These are phyloP conservation scores for Exutisphaerella laricina DNA, from an alignment of 2,329 filamentous ascomycete genomes.

Conservation along the genomic window DNA sequence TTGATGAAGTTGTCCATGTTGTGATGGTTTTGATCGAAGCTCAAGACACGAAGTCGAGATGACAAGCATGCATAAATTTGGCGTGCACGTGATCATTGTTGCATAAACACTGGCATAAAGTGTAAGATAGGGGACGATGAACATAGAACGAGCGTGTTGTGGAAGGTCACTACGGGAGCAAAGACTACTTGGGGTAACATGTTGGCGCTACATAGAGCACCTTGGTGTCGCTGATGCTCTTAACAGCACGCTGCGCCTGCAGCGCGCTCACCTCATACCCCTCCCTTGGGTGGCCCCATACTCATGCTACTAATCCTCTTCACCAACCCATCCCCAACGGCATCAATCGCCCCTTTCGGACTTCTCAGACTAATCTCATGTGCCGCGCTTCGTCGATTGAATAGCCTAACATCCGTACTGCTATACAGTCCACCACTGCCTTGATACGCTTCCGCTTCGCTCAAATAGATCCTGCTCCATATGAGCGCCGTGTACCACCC, in stretches of 20 bases:
- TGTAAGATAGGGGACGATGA: too few species aligned
- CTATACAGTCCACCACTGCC: constrained; percentile 86
- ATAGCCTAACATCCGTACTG: constrained; percentile 79
- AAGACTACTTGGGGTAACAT: too few species aligned
- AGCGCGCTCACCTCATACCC: background rate
- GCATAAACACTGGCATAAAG: too few species aligned
- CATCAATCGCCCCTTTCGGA: constrained; percentile 85
- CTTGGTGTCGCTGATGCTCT: too few species aligned
- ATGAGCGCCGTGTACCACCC: constrained; percentile 95
- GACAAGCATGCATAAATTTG: too few species aligned
- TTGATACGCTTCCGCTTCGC: constrained; percentile 77
- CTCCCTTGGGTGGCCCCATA: background rate
- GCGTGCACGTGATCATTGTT: too few species aligned
- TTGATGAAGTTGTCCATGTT: background rate
- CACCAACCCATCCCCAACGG: constrained; percentile 84
- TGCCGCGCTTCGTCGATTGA: constrained; percentile 68
- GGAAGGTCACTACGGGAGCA: too few species aligned
- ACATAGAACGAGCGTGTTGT: too few species aligned
- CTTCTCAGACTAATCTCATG: constrained; percentile 54
- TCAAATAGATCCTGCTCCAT: constrained; percentile 88
- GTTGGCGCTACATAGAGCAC: too few species aligned
- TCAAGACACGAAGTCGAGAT: too few species aligned
- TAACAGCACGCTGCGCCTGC: background rate
- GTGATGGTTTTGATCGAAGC: too few species aligned
- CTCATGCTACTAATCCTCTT: constrained; percentile 64